Base-by-base conservation (phyloP, 257 asterid species). In the Plantago elongata region DNA sequence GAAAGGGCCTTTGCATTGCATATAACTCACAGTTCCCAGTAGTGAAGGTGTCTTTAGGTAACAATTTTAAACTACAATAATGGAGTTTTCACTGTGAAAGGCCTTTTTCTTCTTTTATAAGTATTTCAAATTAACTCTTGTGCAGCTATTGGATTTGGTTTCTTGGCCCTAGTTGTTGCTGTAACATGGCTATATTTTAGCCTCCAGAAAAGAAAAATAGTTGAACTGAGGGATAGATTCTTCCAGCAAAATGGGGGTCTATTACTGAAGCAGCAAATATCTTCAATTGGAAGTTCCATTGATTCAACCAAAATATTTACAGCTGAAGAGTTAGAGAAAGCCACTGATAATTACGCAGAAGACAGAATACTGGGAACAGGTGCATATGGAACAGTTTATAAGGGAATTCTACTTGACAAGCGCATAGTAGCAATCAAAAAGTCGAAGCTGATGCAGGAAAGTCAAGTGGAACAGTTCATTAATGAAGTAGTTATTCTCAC, bases 401-500 rank as follows among this genome's bases (percentile, higher is more conserved):
- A 34, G 40, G 95, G 96, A 16, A 69, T 81, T 9, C 56, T 88
- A 4, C 73, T 71, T 0, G 84, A 81, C 22, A 80, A 79, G 0
- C 77, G 64, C 29, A 10, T 71, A 1, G 89, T 88, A 0, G 96
- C 96, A 0, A 78, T 88, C 9, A 88, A 88, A 42, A 88, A 88
- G 40, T 83, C 96, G 0, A 63, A 66, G 45, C 70, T 75, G 12
- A 67, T 83, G 77, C 92, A 85, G 1, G 69, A 77, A 45, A 70
- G 68, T 56, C 95, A 88, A 22, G 64, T 81, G 8, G 90, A 88
- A 51, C 88, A 78, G 18, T 85, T 88, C 51, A 88, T 85, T 46
- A 88, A 88, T 16, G 96, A 83, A 66, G 81, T 85, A 7, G 78
- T 81, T 27, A 88, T 88, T 55, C 92, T 88, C 83, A 34, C 40